phyloP scores from a whole-genome alignment of 169 alveolate genomes.

The Ichthyophthirius multifiliis region DNA sequence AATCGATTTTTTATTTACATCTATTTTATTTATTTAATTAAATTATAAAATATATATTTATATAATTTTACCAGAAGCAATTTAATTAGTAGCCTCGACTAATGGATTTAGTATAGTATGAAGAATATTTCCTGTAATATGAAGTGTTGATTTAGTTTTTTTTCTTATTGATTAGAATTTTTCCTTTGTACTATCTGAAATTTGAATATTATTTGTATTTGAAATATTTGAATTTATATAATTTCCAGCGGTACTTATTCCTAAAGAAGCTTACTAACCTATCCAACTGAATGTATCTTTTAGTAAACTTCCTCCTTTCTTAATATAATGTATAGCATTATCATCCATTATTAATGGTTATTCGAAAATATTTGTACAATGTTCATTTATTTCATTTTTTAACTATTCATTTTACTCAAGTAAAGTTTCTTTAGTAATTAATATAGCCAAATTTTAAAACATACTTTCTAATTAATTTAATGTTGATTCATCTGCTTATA shows the following conservation, averaged over 20 bases:
- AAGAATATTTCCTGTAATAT: background rate
- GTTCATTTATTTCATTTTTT: background rate
- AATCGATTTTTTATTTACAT: background rate
- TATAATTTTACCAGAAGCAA: background rate
- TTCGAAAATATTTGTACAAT: background rate
- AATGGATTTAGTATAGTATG: background rate
- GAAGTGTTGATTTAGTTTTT: background rate
- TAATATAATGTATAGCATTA: background rate
- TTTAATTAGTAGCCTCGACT: background rate
- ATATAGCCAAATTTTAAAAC: background rate
- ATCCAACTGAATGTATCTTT: background rate
- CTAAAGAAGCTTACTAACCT: background rate
- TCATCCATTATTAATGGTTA: background rate
- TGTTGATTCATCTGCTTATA: background rate
- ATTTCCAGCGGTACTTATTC: conserved; percentile 3
- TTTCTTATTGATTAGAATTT: background rate
- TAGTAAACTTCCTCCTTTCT: conserved; percentile 3
- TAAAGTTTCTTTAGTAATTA: background rate
- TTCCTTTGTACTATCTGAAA: background rate
- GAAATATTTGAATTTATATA: background rate
- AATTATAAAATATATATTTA: background rate
- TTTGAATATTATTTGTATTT: background rate
- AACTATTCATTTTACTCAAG: background rate
- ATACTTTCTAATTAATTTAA: background rate
- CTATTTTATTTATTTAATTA: background rate